Evolutionary conservation across 2,329 filamentous ascomycete genomes (phyloP), one percentile per base, ranked within the genome.

Genomic region (Alternaria hordeiaustralica): DNA sequence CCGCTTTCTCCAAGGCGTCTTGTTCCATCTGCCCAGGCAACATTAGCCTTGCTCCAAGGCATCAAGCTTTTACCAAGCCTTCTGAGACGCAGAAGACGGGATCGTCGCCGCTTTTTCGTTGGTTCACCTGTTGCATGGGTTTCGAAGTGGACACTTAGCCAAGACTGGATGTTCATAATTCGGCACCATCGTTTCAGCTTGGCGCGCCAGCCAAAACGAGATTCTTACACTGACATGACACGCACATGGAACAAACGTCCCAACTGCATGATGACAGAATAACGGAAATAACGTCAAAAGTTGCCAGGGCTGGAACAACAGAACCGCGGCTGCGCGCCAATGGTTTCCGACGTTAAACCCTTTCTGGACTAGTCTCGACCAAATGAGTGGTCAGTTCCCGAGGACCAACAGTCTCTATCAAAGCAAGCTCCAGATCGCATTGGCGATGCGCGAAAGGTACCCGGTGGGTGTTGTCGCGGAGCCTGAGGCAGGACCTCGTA

Each of bases 171-270:
- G 67, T 66, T 68, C 63, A 64, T 65, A 66, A 53, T 55, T 62
- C 69, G 72, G 70, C 76, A 78, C 76, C 71, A 77, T 55, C 67
- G 75, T 78, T 78, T 78, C 68, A 76, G 68, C 75, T 78, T 77
- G 75, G 75, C 75, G 71, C 71, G 71, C 70, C 67, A 73, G 68
- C 71, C 62, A 55, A 61, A 70, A 60, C 56, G 61, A 60, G 61
- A 55, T 50, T 61, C 54, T 60, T 63, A 64, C 23, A 55, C 44
- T 43, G 23, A 65, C 61, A 59, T 77, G 74, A 78, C 60, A 75
- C 75, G 68, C 54, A 70, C 55, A 65, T 73, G 72, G 65, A 73
- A 72, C 69, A 63, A 58, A 56, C 43, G 33, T 59, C 41, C 26
- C n/a, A 28, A 21, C 30, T 9, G 12, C 49, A 56, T 30, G 23